Evolutionary conservation across 345 rosid species (phyloP), one percentile per base, ranked within the genome.

Genomic region (Lenwebbia sp.): DNA sequence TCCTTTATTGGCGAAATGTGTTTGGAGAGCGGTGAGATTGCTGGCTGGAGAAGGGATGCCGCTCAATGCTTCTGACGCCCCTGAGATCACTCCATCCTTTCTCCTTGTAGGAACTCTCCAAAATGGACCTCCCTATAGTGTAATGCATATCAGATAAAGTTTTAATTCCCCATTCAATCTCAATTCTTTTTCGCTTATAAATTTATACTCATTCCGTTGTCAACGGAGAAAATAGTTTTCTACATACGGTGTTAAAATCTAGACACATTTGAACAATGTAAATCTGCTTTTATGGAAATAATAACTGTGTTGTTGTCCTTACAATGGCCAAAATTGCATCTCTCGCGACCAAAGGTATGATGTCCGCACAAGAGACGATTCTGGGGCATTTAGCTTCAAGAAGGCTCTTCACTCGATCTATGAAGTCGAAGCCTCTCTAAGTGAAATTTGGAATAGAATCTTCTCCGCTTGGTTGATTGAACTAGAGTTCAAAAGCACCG

Each of bases 61-160:
- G 83, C 54, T 88, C 76, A 53, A 23, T 26, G 98, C 96, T 86
- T 96, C 97, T 1, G 97, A 62, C 7, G 88, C 82, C 37, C 86
- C 93, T 2, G 99, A 97, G 84, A 96, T 86, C 65, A 87, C 70
- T 30, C 98, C 98, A 17, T 97, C 98, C 89, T 96, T 90, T 85
- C 98, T 54, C 1, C 96, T 98, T 0, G 99, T 94, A 5, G 98
- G 98, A 57, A 96, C 99, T n/a, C 60, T 90, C 98, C 99, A 97
- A 13, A 40, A 91, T 2, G 98, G 98, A 84, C 98, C 99, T 54
- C 97, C 98, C 96, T 94, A 10, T 13, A 70, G 25, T 14, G 41
- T 26, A n/a, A 49, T 55, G 49, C 26, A 62, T 14, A 49, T n/a
- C 33, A 13, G 65, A 13, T 26, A 12, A 28, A 57, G 62, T 57